Evolutionary conservation across 2,329 filamentous ascomycete genomes (phyloP), one percentile per base, ranked within the genome.

Genomic region (Akanthomyces uredinophilus): DNA sequence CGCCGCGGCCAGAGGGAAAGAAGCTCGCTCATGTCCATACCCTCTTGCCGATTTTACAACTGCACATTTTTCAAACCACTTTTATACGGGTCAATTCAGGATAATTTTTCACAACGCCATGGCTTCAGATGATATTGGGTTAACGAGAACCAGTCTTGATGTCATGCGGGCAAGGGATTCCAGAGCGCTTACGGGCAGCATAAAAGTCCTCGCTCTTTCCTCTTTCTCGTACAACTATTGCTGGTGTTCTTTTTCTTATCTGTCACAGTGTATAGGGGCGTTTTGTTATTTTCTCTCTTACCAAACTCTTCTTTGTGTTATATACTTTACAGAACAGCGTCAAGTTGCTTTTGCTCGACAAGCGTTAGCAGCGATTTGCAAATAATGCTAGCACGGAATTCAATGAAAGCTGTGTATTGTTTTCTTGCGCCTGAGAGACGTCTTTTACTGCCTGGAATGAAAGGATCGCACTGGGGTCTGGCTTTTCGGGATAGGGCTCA

Each of bases 41-140:
- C 61, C 61, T 63, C 53, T 57, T 46, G 54, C 47, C 61, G 35
- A 50, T 53, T 57, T 59, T 43, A 55, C 44, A 63, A 55, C 43
- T 63, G 61, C 61, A 63, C 61, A 63, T 58, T 63, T 46, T 57
- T 61, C 43, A 55, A 52, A 52, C 14, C 35, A 61, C 51, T 41
- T 50, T 61, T 47, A 44, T 61, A 55, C 47, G 46, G 53, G 53
- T 41, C 47, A 55, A 63, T 58, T 58, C 49, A 63, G 55, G 61
- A 57, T 57, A 63, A 14, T 59, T 47, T 41, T 59, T 51, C 43
- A 52, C 18, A 22, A 41, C 24, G 44, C 56, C 46, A 43, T 60
- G 56, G 56, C 56, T 60, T 51, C 52, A 60, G 56, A 60, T 60
- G 47, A 60, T 49, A 20, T 37, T 47, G 32, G 56, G 32, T 60